Base-by-base conservation (phyloP, 192 early-diverging fungal species). In the Chytriomyces hyalinus region DNA sequence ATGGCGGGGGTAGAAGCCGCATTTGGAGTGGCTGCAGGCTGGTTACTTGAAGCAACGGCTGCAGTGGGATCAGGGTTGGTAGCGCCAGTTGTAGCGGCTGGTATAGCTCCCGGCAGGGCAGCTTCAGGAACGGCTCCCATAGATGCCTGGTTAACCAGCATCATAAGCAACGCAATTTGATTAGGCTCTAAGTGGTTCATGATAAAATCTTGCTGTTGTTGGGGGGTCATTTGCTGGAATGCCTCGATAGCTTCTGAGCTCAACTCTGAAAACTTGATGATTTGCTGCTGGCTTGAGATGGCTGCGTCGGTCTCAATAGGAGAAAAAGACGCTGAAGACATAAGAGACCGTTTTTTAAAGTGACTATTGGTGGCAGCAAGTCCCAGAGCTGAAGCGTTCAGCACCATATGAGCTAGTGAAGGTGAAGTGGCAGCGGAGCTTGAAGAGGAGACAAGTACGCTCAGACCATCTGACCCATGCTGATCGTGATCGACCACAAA, bases 241-340 rank as follows among this genome's bases (percentile, higher is more conserved):
- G 61, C 61, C 17, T 64, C 73, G 26, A 75, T 65, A 8, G 43
- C 61, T 51, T 75, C 62, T 6, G 73, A 44, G 36, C 46, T 66
- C 73, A 75, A 49, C 60, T 75, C 63, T n/a, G 22, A 65, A 49
- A 75, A 75, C 44, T 63, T 64, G 20, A 66, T 22, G 49, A 44
- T 9, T 22, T 9, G 50, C 8, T 50, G 73, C 49, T 64, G 60
- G 44, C 9, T 11, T 43, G 43, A 24, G n/a, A 11, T 10, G 26
- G 61, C 53, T n/a, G 53, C 53, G 5, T 57, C 68, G 6, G 47
- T 49, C 13, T 70, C 68, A 8, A 20, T 26, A 20, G 73, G 73
- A 13, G 73, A 75, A 50, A 75, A 75, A 10, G 73, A 75, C 49
- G 73, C 73, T 13, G 73, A 75, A 10, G 73, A 64, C n/a, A 75